Base-by-base conservation (phyloP, 164 flowering plant genomes). In the Chimonanthus salicifolius region DNA sequence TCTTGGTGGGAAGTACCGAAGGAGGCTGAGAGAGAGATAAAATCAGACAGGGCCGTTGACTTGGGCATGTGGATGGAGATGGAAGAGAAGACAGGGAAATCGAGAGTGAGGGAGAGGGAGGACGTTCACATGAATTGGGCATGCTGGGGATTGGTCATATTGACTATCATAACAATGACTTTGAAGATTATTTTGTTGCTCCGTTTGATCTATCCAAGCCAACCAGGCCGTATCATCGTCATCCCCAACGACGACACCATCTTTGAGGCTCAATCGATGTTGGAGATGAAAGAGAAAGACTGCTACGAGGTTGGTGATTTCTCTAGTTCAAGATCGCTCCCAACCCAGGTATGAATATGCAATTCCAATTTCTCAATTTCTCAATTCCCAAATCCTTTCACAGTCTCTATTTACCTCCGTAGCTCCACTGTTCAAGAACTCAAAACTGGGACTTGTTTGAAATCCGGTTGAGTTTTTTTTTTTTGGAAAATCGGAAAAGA, bases 51-150 rank as follows among this genome's bases (percentile, higher is more conserved):
- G 5, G 16, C 60, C 5, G 60, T 54, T 54, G 16, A 11, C 60
- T 3, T 3, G 11, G 16, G 16, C 11, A 54, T 2, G 3, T 11
- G 49, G 8, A 45, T 20, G 62, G 33, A 71, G 10, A 58, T 5
- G 49, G 62, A 58, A 47, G 54, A 48, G 18, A 45, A 43, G 65
- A 71, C 58, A 49, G 58, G 33, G 72, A 54, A 54, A 54, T 54
- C 60, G 16, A 54, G 44, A 47, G 16, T 2, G 58, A 49, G 51
- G 50, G 16, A 13, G 16, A 54, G 44, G 68, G 68, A 46, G 21
- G 70, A 45, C 49, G 11, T 13, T 7, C 2, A 47, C 18, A 67
- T 54, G 60, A 54, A 3, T 54, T 4, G 11, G 11, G 60, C 60
- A 11, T 48, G 46, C 51, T 43, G 51, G 70, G 49, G 70, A 49